Base-by-base conservation (phyloP, 1,139 yeast species). In the Suhomyces taliae region DNA sequence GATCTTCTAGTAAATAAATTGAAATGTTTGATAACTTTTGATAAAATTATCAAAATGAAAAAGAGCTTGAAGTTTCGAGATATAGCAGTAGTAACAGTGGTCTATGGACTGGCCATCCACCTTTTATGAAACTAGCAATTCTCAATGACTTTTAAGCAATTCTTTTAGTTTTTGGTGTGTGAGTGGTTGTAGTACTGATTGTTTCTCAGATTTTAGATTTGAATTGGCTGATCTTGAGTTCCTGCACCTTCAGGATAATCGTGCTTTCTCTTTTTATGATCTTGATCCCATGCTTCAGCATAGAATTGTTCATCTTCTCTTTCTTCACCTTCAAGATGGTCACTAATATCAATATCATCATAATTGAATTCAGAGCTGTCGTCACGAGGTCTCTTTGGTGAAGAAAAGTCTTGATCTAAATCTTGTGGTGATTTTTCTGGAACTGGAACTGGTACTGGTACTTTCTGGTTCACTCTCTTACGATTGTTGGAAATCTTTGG, bases 291-390 rank as follows among this genome's bases (percentile, higher is more conserved):
- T 19, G 59, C 52, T 15, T 49, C 45, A 19, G 53, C 54, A 48
- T 62, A 64, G 40, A 53, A 65, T 7, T 45, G 43, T 36, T 61
- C 63, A 36, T 66, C 70, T 36, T 64, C 67, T 8, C 51, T 46
- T 26, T 63, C 67, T 12, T 59, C 64, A 7, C 57, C 62, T 26
- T 58, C 67, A 7, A 52, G 54, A 8, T 57, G 54, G 45, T 61
- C 65, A 26, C 50, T 61, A 19, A 65, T 40, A 12, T 64, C 66
- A 9, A 66, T 57, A 39, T 64, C 66, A 39, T 65, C 64, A 40
- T 64, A 66, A 43, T 62, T 58, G 49, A 52, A 65, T 11, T 60
- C 61, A 12, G 53, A 40, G 27, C 53, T 48, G 37, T 41, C 35
- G 14, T 52, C 54, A 34, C 43, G 19, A n/a, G 24, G 34, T 14